Evolutionary conservation across 352 stramenopile species (phyloP).

Genomic region (Pythium brachiatum): DNA sequence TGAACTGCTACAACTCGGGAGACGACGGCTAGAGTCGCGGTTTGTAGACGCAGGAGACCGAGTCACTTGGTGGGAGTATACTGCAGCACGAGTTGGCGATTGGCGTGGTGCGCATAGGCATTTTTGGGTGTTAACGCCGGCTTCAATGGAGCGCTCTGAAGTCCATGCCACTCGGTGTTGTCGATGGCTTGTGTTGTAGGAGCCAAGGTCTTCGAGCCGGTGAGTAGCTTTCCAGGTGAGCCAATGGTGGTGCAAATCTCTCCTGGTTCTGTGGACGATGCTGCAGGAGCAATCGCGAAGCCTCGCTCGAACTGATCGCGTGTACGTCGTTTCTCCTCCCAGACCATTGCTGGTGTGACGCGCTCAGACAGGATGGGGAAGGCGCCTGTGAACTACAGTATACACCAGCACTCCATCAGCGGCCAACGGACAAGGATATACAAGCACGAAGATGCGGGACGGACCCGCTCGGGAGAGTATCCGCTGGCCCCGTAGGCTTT

Average conservation of each 20-base stretch:
- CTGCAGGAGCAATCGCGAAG: constrained; percentile 21
- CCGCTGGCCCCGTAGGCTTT: constrained; percentile 30
- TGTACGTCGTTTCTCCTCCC: constrained; percentile 13
- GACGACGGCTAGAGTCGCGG: constrained; percentile 38
- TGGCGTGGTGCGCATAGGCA: constrained; percentile 37
- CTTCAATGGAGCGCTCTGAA: constrained; percentile 31
- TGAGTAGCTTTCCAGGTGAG: neutral
- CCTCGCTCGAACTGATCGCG: constrained; percentile 17
- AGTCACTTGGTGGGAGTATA: constrained; percentile 8
- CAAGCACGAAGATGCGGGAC: too few species aligned
- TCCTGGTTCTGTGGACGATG: neutral
- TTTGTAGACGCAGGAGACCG: neutral
- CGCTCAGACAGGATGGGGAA: constrained; percentile 42
- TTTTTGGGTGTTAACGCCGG: constrained; percentile 45
- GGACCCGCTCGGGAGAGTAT: constrained; percentile 50
- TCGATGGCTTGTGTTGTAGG: neutral
- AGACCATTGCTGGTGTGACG: constrained; percentile 16
- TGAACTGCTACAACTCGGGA: constrained; percentile 76
- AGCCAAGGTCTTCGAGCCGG: neutral
- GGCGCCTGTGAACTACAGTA: constrained; percentile 39
- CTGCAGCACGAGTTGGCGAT: constrained; percentile 40
- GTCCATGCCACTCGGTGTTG: constrained; percentile 10
- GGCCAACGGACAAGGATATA: too few species aligned
- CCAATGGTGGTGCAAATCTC: neutral
- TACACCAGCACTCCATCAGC: neutral